Evolutionary conservation across 805 yeast genomes (phyloP).

Genomic region (Suhomyces faveliae): DNA sequence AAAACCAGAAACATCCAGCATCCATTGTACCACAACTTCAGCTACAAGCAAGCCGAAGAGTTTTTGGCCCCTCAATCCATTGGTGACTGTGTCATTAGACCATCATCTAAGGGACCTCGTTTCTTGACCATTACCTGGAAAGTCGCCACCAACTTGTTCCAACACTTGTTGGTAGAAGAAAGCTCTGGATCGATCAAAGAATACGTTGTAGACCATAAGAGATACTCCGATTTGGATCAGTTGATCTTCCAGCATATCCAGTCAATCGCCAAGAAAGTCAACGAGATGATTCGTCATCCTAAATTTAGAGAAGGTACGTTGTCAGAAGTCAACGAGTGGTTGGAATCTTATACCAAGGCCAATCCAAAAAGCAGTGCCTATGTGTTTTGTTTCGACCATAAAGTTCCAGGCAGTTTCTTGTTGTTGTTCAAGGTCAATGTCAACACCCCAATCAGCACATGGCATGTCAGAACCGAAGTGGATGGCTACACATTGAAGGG

Average conservation of each 20-base stretch:
- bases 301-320: conserved; percentile 82
- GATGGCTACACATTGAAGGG: conserved; percentile 80
- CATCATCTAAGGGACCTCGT: conserved; percentile 85
- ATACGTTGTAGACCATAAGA: conserved; percentile 63
- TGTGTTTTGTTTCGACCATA: conserved; percentile 86
- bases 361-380: conserved; percentile 88
- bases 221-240: conserved; percentile 89
- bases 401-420: conserved; percentile 90
- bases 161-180: conserved; percentile 86
- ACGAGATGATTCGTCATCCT: conserved; percentile 81
- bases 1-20: conserved; percentile 82
- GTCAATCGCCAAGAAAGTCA: conserved; percentile 77
- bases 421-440: conserved; percentile 81
- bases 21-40: conserved; percentile 83
- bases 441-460: conserved; percentile 64
- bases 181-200: conserved; percentile 51
- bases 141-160: conserved; percentile 85
- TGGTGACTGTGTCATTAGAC: conserved; percentile 93
- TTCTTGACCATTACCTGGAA: conserved; percentile 96
- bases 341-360: conserved; percentile 85
- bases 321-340: conserved; percentile 80
- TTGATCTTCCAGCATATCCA: conserved; percentile 83
- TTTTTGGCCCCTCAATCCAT: conserved; percentile 82
- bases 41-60: conserved; percentile 86
- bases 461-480: conserved; percentile 91